These are phyloP conservation scores for Marasmius fiardii DNA, from an alignment of 1,284 basidiomycete genomes.

Conservation along the genomic window DNA sequence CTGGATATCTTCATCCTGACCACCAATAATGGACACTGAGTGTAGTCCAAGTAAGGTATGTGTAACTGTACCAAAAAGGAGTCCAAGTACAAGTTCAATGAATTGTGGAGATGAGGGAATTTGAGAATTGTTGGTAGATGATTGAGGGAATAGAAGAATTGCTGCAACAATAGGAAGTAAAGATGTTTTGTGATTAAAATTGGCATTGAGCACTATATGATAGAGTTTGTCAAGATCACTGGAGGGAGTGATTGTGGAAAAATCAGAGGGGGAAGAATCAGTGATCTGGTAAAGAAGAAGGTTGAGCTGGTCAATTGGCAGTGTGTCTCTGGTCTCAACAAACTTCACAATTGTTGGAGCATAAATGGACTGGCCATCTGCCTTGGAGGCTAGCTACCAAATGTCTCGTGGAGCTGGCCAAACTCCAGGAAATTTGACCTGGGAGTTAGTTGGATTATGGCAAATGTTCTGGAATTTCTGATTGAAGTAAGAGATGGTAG, in stretches of 20 bases:
- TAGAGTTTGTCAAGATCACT: slow-evolving; percentile 23
- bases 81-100: not conserved
- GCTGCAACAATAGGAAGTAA: not conserved
- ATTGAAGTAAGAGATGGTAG: not conserved
- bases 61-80: not conserved
- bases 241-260: slow-evolving; percentile 10
- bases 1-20: not conserved
- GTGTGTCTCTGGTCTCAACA: slow-evolving; percentile 18
- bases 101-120: not conserved
- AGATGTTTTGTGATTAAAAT: not conserved
- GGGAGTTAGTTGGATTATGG: not conserved
- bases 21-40: not conserved
- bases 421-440: not conserved
- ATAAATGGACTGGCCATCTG: slow-evolving; percentile 24
- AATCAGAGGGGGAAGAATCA: not conserved
- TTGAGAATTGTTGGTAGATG: too few species aligned
- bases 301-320: slow-evolving; percentile 22
- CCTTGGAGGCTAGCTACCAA: slow-evolving; percentile 17
- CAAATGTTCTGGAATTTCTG: not conserved
- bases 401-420: slow-evolving; percentile 20
- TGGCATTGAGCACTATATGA: not conserved
- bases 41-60: not conserved
- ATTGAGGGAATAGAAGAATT: not conserved
- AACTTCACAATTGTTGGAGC: slow-evolving; percentile 23
- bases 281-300: slow-evolving; percentile 9